These are phyloP conservation scores for Lentinula sp. DNA, from an alignment of 768 basidiomycete species.

Conservation along the genomic window DNA sequence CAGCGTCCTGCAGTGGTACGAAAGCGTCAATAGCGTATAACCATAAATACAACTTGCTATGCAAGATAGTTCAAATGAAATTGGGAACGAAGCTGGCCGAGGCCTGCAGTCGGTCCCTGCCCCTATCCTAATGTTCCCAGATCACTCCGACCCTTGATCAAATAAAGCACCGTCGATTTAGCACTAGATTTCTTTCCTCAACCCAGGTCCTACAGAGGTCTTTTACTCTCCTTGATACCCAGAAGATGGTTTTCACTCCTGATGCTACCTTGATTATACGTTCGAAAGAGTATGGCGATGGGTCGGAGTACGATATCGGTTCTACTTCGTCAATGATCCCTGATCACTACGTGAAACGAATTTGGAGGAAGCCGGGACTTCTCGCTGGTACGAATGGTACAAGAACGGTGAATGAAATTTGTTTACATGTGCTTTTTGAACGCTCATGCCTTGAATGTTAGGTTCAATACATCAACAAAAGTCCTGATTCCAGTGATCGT, in stretches of 20 bases:
- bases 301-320: conserved; percentile 4
- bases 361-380: conserved; percentile 9
- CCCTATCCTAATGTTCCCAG: background rate
- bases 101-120: background rate
- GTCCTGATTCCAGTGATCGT: conserved; percentile 7
- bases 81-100: background rate
- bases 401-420: background rate
- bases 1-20: conserved; percentile 48
- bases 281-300: conserved; percentile 10
- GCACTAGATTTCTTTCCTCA: background rate
- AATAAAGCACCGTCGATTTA: background rate
- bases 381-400: background rate
- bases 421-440: background rate
- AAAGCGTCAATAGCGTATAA: conserved; percentile 30
- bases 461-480: conserved; percentile 10
- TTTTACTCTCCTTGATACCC: background rate
- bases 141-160: background rate
- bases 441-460: background rate
- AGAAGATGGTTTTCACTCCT: conserved; percentile 9
- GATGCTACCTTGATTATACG: conserved; percentile 7
- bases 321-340: background rate
- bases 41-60: background rate
- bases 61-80: background rate
- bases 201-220: background rate
- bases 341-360: conserved; percentile 11